Percentiles rank a stretch among this genome's conserved stretches.
Conservation (phyloP, 495 filamentous ascomycete species). For the Cenococcum geophilum region DNA sequence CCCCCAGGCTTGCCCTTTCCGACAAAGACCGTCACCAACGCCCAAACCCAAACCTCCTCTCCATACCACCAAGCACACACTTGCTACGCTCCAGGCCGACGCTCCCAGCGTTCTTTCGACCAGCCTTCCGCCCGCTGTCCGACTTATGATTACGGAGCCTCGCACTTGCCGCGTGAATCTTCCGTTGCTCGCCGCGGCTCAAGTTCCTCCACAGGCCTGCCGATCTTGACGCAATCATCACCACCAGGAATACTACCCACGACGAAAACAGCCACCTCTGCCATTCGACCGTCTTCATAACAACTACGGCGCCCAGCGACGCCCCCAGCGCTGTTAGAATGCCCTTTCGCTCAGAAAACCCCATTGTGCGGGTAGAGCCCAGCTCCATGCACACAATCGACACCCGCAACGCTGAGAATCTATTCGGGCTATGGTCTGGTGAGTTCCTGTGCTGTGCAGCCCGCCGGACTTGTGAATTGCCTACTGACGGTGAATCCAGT, state of each 20-base stretch:
- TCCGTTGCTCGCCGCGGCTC: slow-evolving; percentile 1
- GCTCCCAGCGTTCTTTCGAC: neutral
- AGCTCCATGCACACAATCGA: slow-evolving; percentile 78
- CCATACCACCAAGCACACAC: neutral
- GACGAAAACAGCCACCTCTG: slow-evolving; percentile 8
- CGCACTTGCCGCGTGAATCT: slow-evolving; percentile 6
- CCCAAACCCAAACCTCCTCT: neutral
- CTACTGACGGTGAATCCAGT: slow-evolving; percentile 47
- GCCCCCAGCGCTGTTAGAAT: slow-evolving; percentile 26
- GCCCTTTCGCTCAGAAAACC: slow-evolving; percentile 35
- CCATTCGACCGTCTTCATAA: neutral
- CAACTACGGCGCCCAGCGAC: slow-evolving; percentile 10
- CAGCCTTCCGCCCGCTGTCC: neutral
- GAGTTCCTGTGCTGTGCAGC: slow-evolving; percentile 42
- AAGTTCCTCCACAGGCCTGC: slow-evolving; percentile 9
- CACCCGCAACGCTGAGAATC: slow-evolving; percentile 82
- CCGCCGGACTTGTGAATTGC: neutral
- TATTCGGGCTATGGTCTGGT: slow-evolving; percentile 99
- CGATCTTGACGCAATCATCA: slow-evolving; percentile 30
- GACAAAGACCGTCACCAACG: slow-evolving; percentile 19
- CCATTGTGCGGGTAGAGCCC: slow-evolving; percentile 35
- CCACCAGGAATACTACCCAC: slow-evolving; percentile 2
- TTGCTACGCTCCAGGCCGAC: slow-evolving; percentile 6
- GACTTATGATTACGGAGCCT: neutral
- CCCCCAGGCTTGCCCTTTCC: slow-evolving; percentile 10